Base-by-base conservation (phyloP, 208 protist genomes). In the Leishmania aethiopica region DNA sequence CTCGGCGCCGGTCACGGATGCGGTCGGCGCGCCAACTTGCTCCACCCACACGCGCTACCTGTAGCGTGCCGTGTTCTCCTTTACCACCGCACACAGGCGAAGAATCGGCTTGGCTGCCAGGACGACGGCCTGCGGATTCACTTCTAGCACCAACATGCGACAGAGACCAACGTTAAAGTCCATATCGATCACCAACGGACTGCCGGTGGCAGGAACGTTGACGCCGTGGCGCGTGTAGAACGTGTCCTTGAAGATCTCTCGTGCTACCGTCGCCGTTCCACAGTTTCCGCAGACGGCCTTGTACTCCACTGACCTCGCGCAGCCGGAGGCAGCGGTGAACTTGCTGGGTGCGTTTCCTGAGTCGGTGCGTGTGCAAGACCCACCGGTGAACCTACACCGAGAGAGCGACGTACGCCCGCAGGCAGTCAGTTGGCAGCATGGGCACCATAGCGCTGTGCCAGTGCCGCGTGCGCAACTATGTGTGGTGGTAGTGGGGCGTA, bases 141-240 rank as follows among this genome's bases (percentile, higher is more conserved):
- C 42, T 40, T 71, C 64, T 60, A 80, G 40, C 51, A 80, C 81
- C 42, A 78, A 83, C 37, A 86, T 69, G 60, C 82, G 67, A 75
- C 90, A 93, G 25, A 90, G 86, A 42, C 90, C 90, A 51, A 93
- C 84, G 81, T 90, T 89, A 57, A 76, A 79, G 51, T 86, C 90
- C 17, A 89, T 64, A 55, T 93, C 90, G 2, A 93, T 70, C 40
- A 93, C 73, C 28, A 91, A 73, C 10, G 86, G 87, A 4, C 55
- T 67, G 10, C 74, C 78, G 19, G 55, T 72, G 6, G 67, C 40
- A 11, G 74, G 49, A 62, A 66, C 40, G 73, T 77, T 25, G 1
- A 91, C 66, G n/a, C 90, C 90, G 67, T 90, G 45, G 47, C 83
- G 71, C 66, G 84, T 80, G 81, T 90, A 91, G 17, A 86, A 81